Evolutionary conservation across 768 basidiomycete species (phyloP).

Genomic region (Mycena latifolia): DNA sequence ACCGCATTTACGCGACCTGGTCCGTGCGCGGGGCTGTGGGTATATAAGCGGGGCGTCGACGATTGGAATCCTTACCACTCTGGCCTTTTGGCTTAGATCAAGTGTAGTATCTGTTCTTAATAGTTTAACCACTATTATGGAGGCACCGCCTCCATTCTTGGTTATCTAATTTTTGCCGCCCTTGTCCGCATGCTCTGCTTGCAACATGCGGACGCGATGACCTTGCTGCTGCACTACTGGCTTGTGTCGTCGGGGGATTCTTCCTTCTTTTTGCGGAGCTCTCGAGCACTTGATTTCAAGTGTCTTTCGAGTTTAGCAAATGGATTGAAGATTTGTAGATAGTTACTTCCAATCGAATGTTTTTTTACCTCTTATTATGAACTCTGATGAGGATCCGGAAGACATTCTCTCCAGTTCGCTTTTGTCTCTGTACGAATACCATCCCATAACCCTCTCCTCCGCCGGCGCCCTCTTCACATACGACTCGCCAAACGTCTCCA

Average conservation of each 20-base stretch:
- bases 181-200: slow-evolving; percentile 40
- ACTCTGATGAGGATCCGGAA: no score
- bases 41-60: neutral
- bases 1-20: neutral
- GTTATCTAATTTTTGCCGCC: slow-evolving; percentile 31
- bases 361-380: no score
- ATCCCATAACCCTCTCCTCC: slow-evolving; percentile 70
- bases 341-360: no score
- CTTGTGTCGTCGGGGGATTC: slow-evolving; percentile 8
- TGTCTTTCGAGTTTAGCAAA: slow-evolving; percentile 3
- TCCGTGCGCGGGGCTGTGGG: slow-evolving; percentile 3
- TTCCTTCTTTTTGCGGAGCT: neutral
- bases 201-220: slow-evolving; percentile 41
- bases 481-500: no score
- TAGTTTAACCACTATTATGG: slow-evolving; percentile 71
- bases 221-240: slow-evolving; percentile 25
- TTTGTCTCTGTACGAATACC: slow-evolving; percentile 69
- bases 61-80: slow-evolving; percentile 71
- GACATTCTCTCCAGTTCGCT: slow-evolving; percentile 77
- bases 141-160: slow-evolving; percentile 21
- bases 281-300: neutral
- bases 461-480: slow-evolving; percentile 68
- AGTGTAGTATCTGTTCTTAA: slow-evolving; percentile 98
- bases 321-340: slow-evolving; percentile 2
- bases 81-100: slow-evolving; percentile 98